Base-by-base conservation (phyloP, 805 yeast genomes). In the Candida hungchunana region DNA sequence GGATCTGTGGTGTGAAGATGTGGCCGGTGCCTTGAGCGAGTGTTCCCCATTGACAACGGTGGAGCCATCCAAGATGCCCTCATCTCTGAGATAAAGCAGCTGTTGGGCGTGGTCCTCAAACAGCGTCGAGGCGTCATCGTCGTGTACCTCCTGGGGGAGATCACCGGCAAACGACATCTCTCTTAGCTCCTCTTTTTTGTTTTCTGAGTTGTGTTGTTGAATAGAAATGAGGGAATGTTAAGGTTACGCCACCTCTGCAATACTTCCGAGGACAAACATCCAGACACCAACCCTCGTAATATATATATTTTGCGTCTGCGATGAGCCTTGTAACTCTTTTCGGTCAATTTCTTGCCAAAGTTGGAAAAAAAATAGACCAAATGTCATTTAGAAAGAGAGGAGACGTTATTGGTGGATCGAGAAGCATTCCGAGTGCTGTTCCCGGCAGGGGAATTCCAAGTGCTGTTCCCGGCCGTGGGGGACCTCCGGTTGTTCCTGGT, bases 331-430 rank as follows among this genome's bases (percentile, higher is more conserved):
- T n/a, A n/a, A n/a, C n/a, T n/a, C n/a, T n/a, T n/a, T n/a, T n/a
- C n/a, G n/a, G n/a, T n/a, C n/a, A n/a, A n/a, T n/a, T n/a, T n/a
- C n/a, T n/a, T n/a, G n/a, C n/a, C n/a, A n/a, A n/a, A n/a, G n/a
- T n/a, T n/a, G n/a, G n/a, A n/a, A n/a, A n/a, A n/a, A n/a, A n/a
- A n/a, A n/a, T n/a, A n/a, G n/a, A n/a, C n/a, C n/a, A n/a, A 25
- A 76, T 77, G 82, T 75, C 82, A 1, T 77, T 77, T 46, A 68
- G 80, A 48, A 75, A 67, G 46, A 64, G 82, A 59, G 70, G 77
- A 18, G 82, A 77, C 27, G 67, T 71, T 5, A 58, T 71, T 14
- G 37, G 42, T 26, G 31, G 34, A 17, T 39, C 37, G 4, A 50
- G 51, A 9, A 32, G 40, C 18, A 51, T 48, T 4, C 51, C 51